Evolutionary conservation across 352 stramenopile genomes (phyloP).

Genomic region (Pythium aristosporum): DNA sequence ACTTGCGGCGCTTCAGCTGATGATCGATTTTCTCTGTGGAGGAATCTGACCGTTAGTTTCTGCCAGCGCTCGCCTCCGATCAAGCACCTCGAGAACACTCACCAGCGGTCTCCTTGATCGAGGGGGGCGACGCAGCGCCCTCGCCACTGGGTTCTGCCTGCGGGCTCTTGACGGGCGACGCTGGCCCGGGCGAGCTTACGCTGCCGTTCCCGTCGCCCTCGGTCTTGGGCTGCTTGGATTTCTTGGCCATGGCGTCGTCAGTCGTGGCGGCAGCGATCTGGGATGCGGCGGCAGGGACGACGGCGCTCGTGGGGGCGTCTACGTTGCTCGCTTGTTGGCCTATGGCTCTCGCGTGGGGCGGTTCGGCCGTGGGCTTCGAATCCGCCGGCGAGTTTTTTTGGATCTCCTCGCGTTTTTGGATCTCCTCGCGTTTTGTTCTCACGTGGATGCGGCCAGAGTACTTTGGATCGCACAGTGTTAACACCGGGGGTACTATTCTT

Average conservation of each 20-base stretch:
- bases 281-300: slow-evolving; percentile 1
- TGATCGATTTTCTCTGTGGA: slow-evolving; percentile 39
- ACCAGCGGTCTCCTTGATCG: slow-evolving; percentile 41
- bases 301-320: slow-evolving; percentile 11
- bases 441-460: not conserved
- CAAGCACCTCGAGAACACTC: not conserved
- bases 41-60: not conserved
- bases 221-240: slow-evolving; percentile 46
- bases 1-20: slow-evolving; percentile 43
- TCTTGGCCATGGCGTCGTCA: slow-evolving; percentile 55
- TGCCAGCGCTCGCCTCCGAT: not conserved
- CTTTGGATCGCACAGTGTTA: slow-evolving; percentile 1
- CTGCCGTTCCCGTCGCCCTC: not conserved
- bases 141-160: slow-evolving; percentile 5
- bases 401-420: slow-evolving; percentile 5
- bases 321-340: slow-evolving; percentile 35
- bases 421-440: not conserved
- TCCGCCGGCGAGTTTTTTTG: not conserved
- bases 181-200: slow-evolving; percentile 10
- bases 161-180: slow-evolving; percentile 34
- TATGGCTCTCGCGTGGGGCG: slow-evolving; percentile 23
- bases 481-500: slow-evolving; percentile 9
- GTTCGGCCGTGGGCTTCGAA: not conserved
- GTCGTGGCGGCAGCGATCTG: not conserved
- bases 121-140: slow-evolving; percentile 18